A percentile compares a stretch with the other conserved stretches of the same genome.
Conservation (phyloP, 1,284 basidiomycete species). For the Rhizoctonia solani region DNA sequence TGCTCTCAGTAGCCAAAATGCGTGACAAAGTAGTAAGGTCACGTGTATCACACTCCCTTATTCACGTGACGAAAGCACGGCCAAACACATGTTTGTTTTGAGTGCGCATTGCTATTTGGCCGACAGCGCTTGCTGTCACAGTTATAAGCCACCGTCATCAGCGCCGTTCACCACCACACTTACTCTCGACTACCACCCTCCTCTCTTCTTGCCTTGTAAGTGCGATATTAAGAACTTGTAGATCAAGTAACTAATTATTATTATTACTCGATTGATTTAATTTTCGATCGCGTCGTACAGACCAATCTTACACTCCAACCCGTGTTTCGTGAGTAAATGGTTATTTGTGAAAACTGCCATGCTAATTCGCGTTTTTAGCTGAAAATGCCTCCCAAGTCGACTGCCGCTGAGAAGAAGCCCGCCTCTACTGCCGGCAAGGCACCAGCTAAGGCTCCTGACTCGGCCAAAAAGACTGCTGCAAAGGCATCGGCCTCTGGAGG, state of each 20-base stretch:
- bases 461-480: conserved; percentile 63
- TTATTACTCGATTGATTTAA: background rate
- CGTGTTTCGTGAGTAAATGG: conserved; percentile 21
- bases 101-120: conserved; percentile 21
- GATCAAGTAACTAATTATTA: background rate
- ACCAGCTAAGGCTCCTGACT: conserved; percentile 45
- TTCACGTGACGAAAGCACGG: too few relatives aligned
- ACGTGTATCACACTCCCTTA: too few relatives aligned
- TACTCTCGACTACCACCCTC: conserved; percentile 18
- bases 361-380: background rate
- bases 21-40: too few relatives aligned
- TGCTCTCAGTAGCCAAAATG: too few relatives aligned
- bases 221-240: background rate
- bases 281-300: background rate
- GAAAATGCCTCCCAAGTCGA: conserved; percentile 49
- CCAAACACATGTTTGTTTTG: conserved; percentile 17
- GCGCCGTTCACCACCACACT: background rate
- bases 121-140: background rate
- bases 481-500: conserved; percentile 53
- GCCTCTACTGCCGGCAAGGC: conserved; percentile 53
- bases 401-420: conserved; percentile 56
- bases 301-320: background rate
- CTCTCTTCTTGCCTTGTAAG: background rate
- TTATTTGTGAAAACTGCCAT: background rate
- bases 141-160: conserved; percentile 22